Evolutionary conservation across 371 early-diverging fungal species (phyloP).

Genomic region (Nematocida sp.): DNA sequence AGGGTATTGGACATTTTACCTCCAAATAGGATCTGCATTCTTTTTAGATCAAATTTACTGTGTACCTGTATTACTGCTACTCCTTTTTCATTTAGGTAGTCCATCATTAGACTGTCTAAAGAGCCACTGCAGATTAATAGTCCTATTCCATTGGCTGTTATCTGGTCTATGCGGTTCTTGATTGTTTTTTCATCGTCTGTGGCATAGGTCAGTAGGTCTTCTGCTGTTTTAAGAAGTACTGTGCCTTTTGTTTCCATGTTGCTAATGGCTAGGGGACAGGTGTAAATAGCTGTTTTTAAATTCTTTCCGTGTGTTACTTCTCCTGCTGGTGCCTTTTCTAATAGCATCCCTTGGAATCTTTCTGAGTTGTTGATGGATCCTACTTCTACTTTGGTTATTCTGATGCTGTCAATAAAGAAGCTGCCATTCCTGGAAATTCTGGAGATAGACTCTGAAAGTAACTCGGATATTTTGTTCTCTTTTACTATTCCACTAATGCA

Average conservation of each 20-base stretch:
- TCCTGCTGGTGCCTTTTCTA: slow-evolving; percentile 82
- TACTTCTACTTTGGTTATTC: slow-evolving; percentile 75
- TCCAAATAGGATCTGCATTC: slow-evolving; percentile 57
- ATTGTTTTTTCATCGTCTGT: slow-evolving; percentile 72
- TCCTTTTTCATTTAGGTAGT: slow-evolving; percentile 57
- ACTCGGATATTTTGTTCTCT: slow-evolving; percentile 26
- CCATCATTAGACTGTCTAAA: slow-evolving; percentile 55
- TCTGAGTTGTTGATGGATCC: slow-evolving; percentile 79
- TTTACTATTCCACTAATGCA: slow-evolving; percentile 52
- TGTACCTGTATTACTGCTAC: slow-evolving; percentile 58
- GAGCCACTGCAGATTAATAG: slow-evolving; percentile 61
- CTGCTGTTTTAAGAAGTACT: slow-evolving; percentile 85
- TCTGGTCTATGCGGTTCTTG: slow-evolving; percentile 70
- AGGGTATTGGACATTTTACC: slow-evolving; percentile 54
- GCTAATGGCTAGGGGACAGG: slow-evolving; percentile 83
- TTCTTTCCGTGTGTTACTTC: slow-evolving; percentile 55
- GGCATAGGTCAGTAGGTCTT: slow-evolving; percentile 86
- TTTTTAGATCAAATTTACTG: slow-evolving; percentile 61
- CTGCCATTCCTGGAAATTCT: slow-evolving; percentile 31
- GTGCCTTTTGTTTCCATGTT: slow-evolving; percentile 98
- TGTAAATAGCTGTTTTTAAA: slow-evolving; percentile 81
- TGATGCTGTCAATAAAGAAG: slow-evolving; percentile 59
- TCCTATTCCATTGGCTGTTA: slow-evolving; percentile 72
- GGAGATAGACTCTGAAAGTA: slow-evolving; percentile 47
- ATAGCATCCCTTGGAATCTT: slow-evolving; percentile 92